Evolutionary conservation across 805 yeast genomes (phyloP).

Genomic region (Scheffersomyces stipitis): DNA sequence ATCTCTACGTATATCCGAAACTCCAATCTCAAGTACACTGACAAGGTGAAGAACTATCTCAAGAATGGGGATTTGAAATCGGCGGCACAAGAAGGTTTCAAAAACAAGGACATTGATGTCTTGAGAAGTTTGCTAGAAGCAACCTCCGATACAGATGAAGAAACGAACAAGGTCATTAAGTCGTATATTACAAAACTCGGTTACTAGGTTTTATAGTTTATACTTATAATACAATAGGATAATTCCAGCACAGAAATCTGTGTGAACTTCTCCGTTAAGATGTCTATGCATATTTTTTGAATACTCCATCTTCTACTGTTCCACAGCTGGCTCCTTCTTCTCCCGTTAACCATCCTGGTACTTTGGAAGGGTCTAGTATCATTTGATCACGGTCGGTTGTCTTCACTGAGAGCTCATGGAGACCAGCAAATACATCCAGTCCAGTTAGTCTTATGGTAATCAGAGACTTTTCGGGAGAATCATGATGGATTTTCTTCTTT

Average conservation of each 20-base stretch:
- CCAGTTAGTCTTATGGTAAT: slow-evolving; percentile 53
- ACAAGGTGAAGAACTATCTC: slow-evolving; percentile 50
- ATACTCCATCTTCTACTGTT: slow-evolving; percentile 6
- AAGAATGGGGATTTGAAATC: slow-evolving; percentile 50
- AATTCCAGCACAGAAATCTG: too few species aligned
- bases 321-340: slow-evolving; percentile 63
- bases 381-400: slow-evolving; percentile 23
- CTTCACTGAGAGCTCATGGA: slow-evolving; percentile 59
- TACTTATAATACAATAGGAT: neutral
- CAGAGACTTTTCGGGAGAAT: slow-evolving; percentile 14
- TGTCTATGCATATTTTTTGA: neutral
- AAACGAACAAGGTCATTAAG: slow-evolving; percentile 14
- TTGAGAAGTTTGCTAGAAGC: slow-evolving; percentile 16
- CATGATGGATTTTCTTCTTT: slow-evolving; percentile 25
- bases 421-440: slow-evolving; percentile 72
- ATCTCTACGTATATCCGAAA: slow-evolving; percentile 60
- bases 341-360: slow-evolving; percentile 81
- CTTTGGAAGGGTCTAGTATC: slow-evolving; percentile 50
- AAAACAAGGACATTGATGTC: slow-evolving; percentile 38
- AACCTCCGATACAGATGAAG: slow-evolving; percentile 19
- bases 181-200: slow-evolving; percentile 27
- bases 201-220: slow-evolving; percentile 17
- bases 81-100: slow-evolving; percentile 52
- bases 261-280: too few species aligned
- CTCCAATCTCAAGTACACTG: slow-evolving; percentile 46